phyloP scores from a whole-genome alignment of 2,329 filamentous ascomycete genomes.

The Microdochium paspali region DNA sequence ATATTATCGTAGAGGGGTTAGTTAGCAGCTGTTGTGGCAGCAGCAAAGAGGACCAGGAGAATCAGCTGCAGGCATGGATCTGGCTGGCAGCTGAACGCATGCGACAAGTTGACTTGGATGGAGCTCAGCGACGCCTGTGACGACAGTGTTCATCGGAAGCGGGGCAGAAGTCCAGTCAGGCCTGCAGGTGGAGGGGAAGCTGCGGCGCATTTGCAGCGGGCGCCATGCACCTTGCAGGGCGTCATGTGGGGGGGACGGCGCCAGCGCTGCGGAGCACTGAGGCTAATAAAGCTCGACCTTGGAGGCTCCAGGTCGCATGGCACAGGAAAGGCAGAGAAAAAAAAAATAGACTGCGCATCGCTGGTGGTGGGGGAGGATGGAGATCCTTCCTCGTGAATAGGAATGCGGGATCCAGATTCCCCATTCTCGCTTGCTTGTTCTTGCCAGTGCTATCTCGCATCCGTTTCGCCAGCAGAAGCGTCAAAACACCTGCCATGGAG shows the following conservation, averaged over 20 bases:
- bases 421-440: no score
- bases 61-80: neutral
- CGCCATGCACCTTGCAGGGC: neutral
- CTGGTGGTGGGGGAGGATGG: no score
- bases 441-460: no score
- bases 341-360: no score
- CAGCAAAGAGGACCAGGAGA: no score
- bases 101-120: neutral
- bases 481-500: no score
- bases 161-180: neutral
- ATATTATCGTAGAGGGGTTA: conserved; percentile 4
- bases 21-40: no score
- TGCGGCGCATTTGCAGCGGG: neutral
- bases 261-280: neutral
- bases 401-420: no score
- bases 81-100: neutral
- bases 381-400: no score
- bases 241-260: neutral
- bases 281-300: neutral
- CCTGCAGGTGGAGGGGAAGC: neutral
- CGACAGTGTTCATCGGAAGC: neutral
- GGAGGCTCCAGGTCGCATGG: neutral
- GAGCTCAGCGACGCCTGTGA: neutral
- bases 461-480: no score
- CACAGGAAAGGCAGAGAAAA: no score